Conservation (phyloP, 2,329 filamentous ascomycete genomes). For the Aulographum hederae region DNA sequence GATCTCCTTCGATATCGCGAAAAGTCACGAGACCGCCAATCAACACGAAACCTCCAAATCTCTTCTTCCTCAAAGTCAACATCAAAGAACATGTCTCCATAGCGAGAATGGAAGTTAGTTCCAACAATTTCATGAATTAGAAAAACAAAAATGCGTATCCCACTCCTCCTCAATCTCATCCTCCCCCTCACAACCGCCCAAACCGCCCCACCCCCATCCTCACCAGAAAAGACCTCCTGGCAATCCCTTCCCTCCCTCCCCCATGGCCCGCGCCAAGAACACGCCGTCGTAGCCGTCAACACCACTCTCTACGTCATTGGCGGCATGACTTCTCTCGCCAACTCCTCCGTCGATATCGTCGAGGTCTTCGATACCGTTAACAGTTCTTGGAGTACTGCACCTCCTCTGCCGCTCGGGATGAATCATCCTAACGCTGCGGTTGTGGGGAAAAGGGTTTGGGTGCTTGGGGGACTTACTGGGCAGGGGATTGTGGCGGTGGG, state of each 20-base stretch:
- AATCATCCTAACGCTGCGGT: conserved; percentile 1
- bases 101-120: too few relatives aligned
- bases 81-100: too few relatives aligned
- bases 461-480: conserved; percentile 1
- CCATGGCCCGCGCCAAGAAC: conserved; percentile 1
- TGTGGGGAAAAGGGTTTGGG: not conserved
- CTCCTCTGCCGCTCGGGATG: conserved; percentile 1
- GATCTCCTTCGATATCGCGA: too few relatives aligned
- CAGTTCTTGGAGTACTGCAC: not conserved
- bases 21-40: too few relatives aligned
- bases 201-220: not conserved
- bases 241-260: not conserved
- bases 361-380: not conserved
- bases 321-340: not conserved
- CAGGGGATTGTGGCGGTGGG: too few relatives aligned
- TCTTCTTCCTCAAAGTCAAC: too few relatives aligned
- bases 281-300: not conserved
- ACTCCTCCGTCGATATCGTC: not conserved
- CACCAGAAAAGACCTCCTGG: not conserved
- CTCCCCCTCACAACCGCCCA: too few relatives aligned
- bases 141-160: too few relatives aligned
- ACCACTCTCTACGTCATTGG: not conserved
- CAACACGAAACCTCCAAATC: too few relatives aligned
- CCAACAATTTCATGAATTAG: too few relatives aligned
- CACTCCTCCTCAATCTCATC: too few relatives aligned